Percentiles rank a stretch among this genome's conserved stretches.
phyloP scores from a whole-genome alignment of 345 rosid genomes.

The Citrus mangshanensis region DNA sequence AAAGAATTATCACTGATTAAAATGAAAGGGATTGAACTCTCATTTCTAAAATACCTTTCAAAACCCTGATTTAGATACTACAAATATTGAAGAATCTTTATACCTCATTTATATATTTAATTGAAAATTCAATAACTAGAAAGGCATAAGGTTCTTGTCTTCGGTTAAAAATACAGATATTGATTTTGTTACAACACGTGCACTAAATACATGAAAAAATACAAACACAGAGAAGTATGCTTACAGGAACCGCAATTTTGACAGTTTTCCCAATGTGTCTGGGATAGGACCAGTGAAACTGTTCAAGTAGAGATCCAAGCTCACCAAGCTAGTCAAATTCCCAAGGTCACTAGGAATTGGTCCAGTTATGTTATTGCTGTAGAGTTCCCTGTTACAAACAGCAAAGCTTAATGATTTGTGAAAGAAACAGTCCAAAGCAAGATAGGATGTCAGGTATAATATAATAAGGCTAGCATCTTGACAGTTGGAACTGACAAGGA shows the following conservation, averaged over 20 bases:
- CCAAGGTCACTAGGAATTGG: conserved; percentile 92
- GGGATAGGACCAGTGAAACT: conserved; percentile 90
- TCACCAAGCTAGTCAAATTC: conserved; percentile 88
- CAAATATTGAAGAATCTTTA: not conserved
- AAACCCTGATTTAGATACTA: not conserved
- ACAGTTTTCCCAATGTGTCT: conserved; percentile 74
- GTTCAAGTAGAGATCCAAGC: conserved; percentile 98
- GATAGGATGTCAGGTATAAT: not conserved
- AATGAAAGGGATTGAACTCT: not conserved
- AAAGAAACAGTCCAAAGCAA: not conserved
- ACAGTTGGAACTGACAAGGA: not conserved
- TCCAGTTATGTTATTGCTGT: conserved; percentile 90
- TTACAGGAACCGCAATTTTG: conserved; percentile 94
- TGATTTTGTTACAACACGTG: not conserved
- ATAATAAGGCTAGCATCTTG: not conserved
- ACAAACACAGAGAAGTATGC: conserved; percentile 22
- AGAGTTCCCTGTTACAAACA: conserved; percentile 74
- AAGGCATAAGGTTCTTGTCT: not conserved
- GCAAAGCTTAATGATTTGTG: conserved; percentile 2
- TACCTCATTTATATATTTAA: not conserved
- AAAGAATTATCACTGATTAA: conserved; percentile 5
- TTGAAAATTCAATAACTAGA: not conserved
- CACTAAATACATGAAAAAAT: not conserved
- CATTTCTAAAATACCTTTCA: not conserved
- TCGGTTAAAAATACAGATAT: too few relatives aligned